A percentile compares a stretch with the other conserved stretches of the same genome.
Evolutionary conservation across 768 basidiomycete genomes (phyloP).

Genomic region (Lactarius trivialis): DNA sequence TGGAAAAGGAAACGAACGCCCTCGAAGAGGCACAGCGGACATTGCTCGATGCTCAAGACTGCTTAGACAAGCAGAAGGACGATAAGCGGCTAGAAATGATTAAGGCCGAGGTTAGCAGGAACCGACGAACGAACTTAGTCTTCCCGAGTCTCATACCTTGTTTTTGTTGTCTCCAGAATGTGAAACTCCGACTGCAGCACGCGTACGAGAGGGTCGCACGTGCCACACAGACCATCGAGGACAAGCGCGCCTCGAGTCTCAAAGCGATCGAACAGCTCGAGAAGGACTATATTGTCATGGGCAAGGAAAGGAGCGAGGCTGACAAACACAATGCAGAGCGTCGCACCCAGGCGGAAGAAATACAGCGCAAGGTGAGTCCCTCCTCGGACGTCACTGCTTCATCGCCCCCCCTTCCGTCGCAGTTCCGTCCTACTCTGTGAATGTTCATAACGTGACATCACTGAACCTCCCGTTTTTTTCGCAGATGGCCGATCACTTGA

Average conservation of each 20-base stretch:
- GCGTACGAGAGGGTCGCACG: conserved; percentile 79
- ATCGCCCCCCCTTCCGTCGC: too few relatives aligned
- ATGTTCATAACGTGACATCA: not conserved
- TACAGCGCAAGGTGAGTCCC: conserved; percentile 52
- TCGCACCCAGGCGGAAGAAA: conserved; percentile 58
- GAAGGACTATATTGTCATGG: conserved; percentile 75
- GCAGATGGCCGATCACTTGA: conserved; percentile 75
- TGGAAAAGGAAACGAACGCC: conserved; percentile 58
- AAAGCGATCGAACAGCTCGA: conserved; percentile 70
- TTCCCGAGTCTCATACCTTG: too few relatives aligned
- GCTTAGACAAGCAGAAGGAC: conserved; percentile 65
- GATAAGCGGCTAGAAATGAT: conserved; percentile 64
- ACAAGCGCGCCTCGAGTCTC: conserved; percentile 67
- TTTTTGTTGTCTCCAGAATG: not conserved
- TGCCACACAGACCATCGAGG: conserved; percentile 72
- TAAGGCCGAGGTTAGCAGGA: conserved; percentile 47
- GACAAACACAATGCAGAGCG: conserved; percentile 75
- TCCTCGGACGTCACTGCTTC: not conserved
- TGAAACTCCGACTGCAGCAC: conserved; percentile 75
- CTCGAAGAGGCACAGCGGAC: conserved; percentile 64
- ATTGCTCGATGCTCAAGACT: conserved; percentile 59
- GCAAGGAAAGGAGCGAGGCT: conserved; percentile 65
- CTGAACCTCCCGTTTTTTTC: not conserved
- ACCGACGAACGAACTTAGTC: not conserved
- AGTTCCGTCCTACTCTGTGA: too few relatives aligned